Evolutionary conservation across 2,329 filamentous ascomycete genomes (phyloP).

Genomic region (Penicillium sp.): DNA sequence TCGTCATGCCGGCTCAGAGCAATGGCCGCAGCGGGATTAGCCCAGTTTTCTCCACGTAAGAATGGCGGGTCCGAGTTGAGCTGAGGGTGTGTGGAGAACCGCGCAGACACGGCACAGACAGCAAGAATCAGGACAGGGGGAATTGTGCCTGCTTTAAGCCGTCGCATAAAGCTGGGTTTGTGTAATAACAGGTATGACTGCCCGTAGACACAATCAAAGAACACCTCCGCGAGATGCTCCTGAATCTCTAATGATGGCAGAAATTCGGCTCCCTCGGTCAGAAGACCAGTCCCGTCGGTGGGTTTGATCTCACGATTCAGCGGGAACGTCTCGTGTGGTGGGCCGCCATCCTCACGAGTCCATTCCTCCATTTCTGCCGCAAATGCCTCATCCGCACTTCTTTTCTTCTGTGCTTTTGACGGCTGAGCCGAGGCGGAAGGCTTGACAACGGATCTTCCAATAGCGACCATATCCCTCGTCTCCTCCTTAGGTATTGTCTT

Average conservation of each 20-base stretch:
- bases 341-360: slow-evolving; percentile 60
- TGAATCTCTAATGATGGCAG: slow-evolving; percentile 84
- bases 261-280: slow-evolving; percentile 78
- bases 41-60: slow-evolving; percentile 87
- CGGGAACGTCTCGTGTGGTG: slow-evolving; percentile 50
- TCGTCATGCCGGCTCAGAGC: slow-evolving; percentile 85
- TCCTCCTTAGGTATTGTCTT: slow-evolving; percentile 90
- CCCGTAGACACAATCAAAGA: slow-evolving; percentile 93
- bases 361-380: slow-evolving; percentile 76
- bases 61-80: slow-evolving; percentile 75
- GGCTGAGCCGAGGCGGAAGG: slow-evolving; percentile 63
- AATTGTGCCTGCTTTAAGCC: slow-evolving; percentile 68
- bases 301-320: slow-evolving; percentile 60
- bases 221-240: slow-evolving; percentile 88
- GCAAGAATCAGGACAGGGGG: slow-evolving; percentile 91
- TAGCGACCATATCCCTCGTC: slow-evolving; percentile 62
- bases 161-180: slow-evolving; percentile 95
- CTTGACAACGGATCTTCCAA: slow-evolving; percentile 80
- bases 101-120: slow-evolving; percentile 90
- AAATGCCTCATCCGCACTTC: slow-evolving; percentile 84
- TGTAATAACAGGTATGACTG: slow-evolving; percentile 93
- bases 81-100: slow-evolving; percentile 86
- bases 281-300: slow-evolving; percentile 70
- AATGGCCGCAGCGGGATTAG: slow-evolving; percentile 79
- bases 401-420: slow-evolving; percentile 68